These are phyloP conservation scores for Oxyria digyna DNA, from an alignment of 148 eudicot genomes.

Conservation along the genomic window DNA sequence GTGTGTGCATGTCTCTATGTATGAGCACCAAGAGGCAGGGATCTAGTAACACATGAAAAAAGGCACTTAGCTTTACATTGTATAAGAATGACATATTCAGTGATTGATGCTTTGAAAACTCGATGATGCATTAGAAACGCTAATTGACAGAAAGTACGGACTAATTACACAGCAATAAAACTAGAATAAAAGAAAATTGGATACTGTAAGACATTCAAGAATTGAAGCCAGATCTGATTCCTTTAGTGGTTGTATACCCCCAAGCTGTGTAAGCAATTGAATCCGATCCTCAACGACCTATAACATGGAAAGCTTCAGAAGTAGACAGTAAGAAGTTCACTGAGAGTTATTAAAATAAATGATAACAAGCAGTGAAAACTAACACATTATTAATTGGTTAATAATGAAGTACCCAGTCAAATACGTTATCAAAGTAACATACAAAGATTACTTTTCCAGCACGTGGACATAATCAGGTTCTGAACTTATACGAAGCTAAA, in stretches of 20 bases:
- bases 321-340: background rate
- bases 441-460: background rate
- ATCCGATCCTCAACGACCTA: conserved; percentile 88
- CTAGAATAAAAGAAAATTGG: conserved; percentile 12
- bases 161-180: background rate
- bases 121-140: background rate
- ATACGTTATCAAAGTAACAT: background rate
- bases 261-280: conserved; percentile 51
- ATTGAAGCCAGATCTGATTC: conserved; percentile 40
- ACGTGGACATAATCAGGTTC: background rate
- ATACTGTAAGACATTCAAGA: conserved; percentile 61
- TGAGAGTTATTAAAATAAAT: background rate
- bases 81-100: background rate
- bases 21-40: background rate
- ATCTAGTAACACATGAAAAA: background rate
- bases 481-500: background rate
- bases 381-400: background rate
- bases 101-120: background rate
- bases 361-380: background rate
- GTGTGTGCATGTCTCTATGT: background rate
- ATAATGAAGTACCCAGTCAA: background rate
- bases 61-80: background rate
- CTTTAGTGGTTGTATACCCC: conserved; percentile 23
- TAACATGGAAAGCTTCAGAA: background rate
- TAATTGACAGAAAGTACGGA: background rate